Evolutionary conservation across 2,329 filamentous ascomycete species (phyloP).

Genomic region (Aspergillus luchuensis): DNA sequence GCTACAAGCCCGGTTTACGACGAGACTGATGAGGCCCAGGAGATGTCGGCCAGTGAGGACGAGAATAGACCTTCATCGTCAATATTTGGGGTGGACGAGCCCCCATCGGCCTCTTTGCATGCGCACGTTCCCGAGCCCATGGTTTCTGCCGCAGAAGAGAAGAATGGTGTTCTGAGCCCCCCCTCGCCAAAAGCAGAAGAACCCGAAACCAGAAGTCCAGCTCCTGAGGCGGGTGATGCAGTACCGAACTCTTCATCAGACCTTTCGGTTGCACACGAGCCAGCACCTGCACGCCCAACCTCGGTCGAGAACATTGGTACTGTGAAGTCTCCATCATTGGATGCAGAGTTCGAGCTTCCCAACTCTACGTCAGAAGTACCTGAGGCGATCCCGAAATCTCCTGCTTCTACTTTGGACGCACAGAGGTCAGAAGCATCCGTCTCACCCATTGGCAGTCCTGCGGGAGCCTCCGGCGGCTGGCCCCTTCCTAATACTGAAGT

Average conservation of each 20-base stretch:
- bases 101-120: not conserved
- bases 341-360: not conserved
- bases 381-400: not conserved
- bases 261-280: slow-evolving; percentile 8
- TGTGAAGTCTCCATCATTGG: not conserved
- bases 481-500: slow-evolving; percentile 22
- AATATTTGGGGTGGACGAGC: not conserved
- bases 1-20: not conserved
- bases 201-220: not conserved
- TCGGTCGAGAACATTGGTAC: not conserved
- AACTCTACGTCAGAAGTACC: not conserved
- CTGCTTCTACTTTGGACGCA: slow-evolving; percentile 11
- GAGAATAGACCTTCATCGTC: not conserved
- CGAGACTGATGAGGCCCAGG: not conserved
- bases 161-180: not conserved
- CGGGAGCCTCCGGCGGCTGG: slow-evolving; percentile 19
- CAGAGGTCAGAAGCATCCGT: not conserved
- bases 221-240: not conserved
- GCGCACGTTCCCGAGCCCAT: not conserved
- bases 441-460: slow-evolving; percentile 7
- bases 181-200: not conserved
- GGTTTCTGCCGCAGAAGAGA: not conserved
- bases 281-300: not conserved
- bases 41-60: not conserved
- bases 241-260: not conserved